phyloP scores from a whole-genome alignment of 2,329 filamentous ascomycete genomes.

The Talaromyces sp. region DNA sequence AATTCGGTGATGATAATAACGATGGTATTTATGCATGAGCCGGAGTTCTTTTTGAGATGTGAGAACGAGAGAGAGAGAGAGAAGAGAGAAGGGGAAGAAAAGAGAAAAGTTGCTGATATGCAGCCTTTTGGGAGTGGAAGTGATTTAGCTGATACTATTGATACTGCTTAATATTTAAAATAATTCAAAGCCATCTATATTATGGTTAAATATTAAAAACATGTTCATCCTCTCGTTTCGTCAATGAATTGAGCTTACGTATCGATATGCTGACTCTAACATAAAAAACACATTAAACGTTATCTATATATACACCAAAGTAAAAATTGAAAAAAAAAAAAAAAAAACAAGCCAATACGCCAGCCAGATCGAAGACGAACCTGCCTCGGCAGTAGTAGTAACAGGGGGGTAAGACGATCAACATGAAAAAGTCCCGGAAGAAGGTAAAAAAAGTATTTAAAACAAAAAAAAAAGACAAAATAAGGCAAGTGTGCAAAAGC shows the following conservation, averaged over 20 bases:
- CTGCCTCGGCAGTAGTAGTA: not conserved
- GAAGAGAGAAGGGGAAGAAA: not conserved
- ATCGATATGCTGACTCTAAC: not conserved
- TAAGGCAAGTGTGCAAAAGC: not conserved
- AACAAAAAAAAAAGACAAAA: not conserved
- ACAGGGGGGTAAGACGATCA: not conserved
- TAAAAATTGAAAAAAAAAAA: not conserved
- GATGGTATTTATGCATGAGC: not conserved
- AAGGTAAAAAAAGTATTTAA: not conserved
- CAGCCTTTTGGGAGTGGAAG: no score
- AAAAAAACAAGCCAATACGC: not conserved
- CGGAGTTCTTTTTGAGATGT: not conserved
- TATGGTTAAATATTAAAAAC: not conserved
- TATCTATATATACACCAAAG: not conserved
- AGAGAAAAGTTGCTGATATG: not conserved
- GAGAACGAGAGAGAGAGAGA: not conserved
- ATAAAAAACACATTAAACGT: not conserved
- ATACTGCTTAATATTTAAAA: not conserved
- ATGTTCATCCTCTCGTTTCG: not conserved
- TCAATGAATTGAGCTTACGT: not conserved
- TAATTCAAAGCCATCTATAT: not conserved
- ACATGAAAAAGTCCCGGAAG: not conserved
- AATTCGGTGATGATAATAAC: not conserved
- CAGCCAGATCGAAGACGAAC: not conserved
- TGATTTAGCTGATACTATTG: not conserved